Evolutionary conservation across 768 basidiomycete species (phyloP), one percentile per base, ranked within the genome.

Genomic region (Pulveroboletus sp.): DNA sequence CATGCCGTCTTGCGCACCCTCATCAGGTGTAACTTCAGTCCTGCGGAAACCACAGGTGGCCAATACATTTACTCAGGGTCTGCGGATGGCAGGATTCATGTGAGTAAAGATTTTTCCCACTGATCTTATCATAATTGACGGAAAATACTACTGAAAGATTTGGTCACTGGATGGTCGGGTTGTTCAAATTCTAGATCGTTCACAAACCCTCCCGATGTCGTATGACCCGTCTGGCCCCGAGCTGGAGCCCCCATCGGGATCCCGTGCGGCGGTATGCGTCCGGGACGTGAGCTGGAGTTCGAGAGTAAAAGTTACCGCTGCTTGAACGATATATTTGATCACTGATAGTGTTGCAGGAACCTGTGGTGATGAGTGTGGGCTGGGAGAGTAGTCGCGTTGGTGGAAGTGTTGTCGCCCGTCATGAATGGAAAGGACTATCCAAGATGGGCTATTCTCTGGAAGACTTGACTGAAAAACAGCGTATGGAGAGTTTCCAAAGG

Each of bases 221-320:
- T 79, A 72, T 50, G 83, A 92, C 62, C 85, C 93, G 3, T 88
- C 88, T 14, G 85, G 73, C 0, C 70, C 76, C 8, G 84, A 87
- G 50, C 68, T 70, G 1, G 63, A 64, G 8, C 51, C 68, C 17
- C 57, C 62, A 17, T 31, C 40, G 1, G 63, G 69, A n/a, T 38
- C 61, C 51, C 64, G 66, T 39, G 50, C 59, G 43, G 61, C 61
- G 10, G 73, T 75, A 24, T 89, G 87, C 54, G 93, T 97, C 4
- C 83, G 95, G 38, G 95, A 98, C 63, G 93, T 97, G 53, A 88
- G 88, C 63, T 99, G 96, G 96, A 92, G 93, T 66, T 82, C 88
- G 30, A 80, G 81, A 75, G 87, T 86, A 66, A 59, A 51, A 17
- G n/a, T 35, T 9, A 14, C 32, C 14, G 24, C 26, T 28, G 9